Base-by-base conservation (phyloP, 805 yeast species). In the Barnettozyma siamensis region DNA sequence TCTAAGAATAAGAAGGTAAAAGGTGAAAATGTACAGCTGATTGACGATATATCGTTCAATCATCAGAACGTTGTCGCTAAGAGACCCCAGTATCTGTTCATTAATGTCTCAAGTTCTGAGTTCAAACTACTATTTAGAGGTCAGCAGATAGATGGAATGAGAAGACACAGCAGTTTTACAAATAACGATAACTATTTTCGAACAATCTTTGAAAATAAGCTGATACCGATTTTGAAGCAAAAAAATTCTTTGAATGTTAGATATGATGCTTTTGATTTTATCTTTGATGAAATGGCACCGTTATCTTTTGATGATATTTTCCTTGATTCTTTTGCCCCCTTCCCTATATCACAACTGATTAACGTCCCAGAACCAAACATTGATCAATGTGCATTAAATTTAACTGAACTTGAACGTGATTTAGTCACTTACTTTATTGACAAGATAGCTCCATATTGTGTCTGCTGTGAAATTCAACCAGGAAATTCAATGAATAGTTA, bases 361-460 rank as follows among this genome's bases (percentile, higher is more conserved):
- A 48, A 50, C 12, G 46, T 37, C 5, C 40, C 50, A 13, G 46
- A 44, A 21, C 46, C 51, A 7, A 37, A 40, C 9, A 31, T 51
- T 26, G 46, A 43, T 12, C 46, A 48, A 31, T 47, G 44, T 24
- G 31, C 33, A 2, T 43, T 51, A 23, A 31, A 32, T 6, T 24
- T 53, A 31, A 43, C 32, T n/a, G 27, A 30, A 17, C 17, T 41
- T 3, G 57, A 53, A 44, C 41, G 41, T 23, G 42, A 40, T 7
- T 46, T 63, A n/a, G 45, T 64, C 30, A 47, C 53, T 7, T 67
- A 66, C 44, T 65, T 66, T 46, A 54, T 62, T 20, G 55, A 58
- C 7, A 37, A 48, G 6, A 66, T 68, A 6, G 65, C 65, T 16
- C 73, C 73, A 0, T 49, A 53, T 24, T 66, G 71, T 44, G 61